Evolutionary conservation across 176 grass and related monocot species (phyloP).

Genomic region (Carex cristatella): DNA sequence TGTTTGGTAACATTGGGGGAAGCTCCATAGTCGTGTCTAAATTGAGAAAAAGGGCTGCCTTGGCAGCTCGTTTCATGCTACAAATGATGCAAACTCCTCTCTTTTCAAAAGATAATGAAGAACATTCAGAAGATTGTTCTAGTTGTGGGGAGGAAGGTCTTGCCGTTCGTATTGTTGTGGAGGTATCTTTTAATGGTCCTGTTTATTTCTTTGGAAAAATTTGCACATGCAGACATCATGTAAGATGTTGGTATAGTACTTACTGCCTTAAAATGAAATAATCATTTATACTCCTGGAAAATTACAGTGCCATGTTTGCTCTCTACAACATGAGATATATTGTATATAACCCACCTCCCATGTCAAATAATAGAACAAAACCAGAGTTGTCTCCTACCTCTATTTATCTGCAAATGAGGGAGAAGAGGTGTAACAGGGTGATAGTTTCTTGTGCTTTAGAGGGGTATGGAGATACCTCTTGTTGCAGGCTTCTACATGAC

Average conservation of each 20-base stretch:
- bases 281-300: not conserved
- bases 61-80: constrained; percentile 78
- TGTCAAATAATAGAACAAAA: not conserved
- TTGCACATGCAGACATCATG: not conserved
- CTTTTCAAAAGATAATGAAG: constrained; percentile 40
- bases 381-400: not conserved
- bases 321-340: not conserved
- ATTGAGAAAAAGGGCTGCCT: constrained; percentile 51
- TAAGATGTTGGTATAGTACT: not conserved
- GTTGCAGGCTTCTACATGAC: not conserved
- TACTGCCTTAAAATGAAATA: not conserved
- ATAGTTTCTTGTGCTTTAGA: not conserved
- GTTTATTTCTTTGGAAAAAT: not conserved
- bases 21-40: constrained; percentile 47
- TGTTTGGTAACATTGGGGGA: constrained; percentile 70
- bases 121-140: constrained; percentile 34
- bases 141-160: constrained; percentile 62
- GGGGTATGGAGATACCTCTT: not conserved
- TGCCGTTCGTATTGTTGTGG: constrained; percentile 69
- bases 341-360: not conserved
- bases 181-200: constrained; percentile 38
- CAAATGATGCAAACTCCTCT: constrained; percentile 84
- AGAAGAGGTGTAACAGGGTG: not conserved
- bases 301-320: not conserved
- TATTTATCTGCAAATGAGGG: not conserved